Percentiles rank a stretch among this genome's conserved stretches.
Conservation (phyloP, 495 filamentous ascomycete genomes). For the Hypoxylon trugodes region DNA sequence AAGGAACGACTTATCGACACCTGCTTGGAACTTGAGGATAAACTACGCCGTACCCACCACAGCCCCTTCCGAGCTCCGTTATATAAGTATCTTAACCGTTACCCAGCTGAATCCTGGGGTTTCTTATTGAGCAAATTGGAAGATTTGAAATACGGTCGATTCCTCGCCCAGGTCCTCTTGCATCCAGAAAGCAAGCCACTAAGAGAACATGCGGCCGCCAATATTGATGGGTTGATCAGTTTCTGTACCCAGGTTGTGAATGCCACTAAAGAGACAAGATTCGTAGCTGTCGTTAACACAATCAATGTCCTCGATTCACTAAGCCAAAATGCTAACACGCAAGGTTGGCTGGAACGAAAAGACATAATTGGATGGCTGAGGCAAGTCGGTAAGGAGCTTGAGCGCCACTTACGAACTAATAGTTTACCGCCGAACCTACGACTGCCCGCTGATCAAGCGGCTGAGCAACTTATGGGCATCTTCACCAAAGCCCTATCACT, state of each 20-base stretch:
- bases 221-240: constrained; percentile 73
- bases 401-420: constrained; percentile 73
- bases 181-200: constrained; percentile 78
- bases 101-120: constrained; percentile 84
- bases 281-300: constrained; percentile 81
- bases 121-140: constrained; percentile 78
- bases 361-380: constrained; percentile 72
- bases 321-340: constrained; percentile 64
- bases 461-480: constrained; percentile 87
- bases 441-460: constrained; percentile 87
- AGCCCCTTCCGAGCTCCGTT: constrained; percentile 92
- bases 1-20: constrained; percentile 88
- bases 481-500: constrained; percentile 79
- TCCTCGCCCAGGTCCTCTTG: constrained; percentile 88
- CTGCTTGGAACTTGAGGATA: constrained; percentile 86
- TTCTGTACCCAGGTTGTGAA: constrained; percentile 66
- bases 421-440: constrained; percentile 74
- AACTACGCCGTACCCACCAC: constrained; percentile 85
- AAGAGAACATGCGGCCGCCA: constrained; percentile 74
- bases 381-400: constrained; percentile 79
- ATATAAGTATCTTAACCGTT: constrained; percentile 93
- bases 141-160: constrained; percentile 88
- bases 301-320: constrained; percentile 85
- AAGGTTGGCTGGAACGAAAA: constrained; percentile 80
- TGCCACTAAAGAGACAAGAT: constrained; percentile 69